Base-by-base conservation (phyloP, 2,329 filamentous ascomycete genomes). In the Exserohilum turcica region DNA sequence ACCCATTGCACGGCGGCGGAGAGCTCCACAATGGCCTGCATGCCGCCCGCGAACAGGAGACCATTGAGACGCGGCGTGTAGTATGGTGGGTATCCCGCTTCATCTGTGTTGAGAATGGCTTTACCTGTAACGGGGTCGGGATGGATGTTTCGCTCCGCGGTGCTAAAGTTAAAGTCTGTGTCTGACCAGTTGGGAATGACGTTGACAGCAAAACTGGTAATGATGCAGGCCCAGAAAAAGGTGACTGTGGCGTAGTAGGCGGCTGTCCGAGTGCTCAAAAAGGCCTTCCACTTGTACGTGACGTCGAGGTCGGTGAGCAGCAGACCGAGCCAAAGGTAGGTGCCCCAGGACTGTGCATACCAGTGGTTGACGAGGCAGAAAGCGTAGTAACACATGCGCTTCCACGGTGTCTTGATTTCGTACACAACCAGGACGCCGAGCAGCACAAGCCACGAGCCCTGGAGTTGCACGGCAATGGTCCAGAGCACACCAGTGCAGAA, bases 401-500 rank as follows among this genome's bases (percentile, higher is more conserved):
- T 81, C 75, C 74, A 78, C 0, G 76, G 73, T 0, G 65, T 77
- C 57, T 77, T 78, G 64, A 79, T 74, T 46, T 80, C 77, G 32
- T 71, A 72, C 28, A 80, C 70, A 18, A 81, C 66, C 24, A 81
- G 71, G 5, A 72, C 70, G 18, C 71, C 77, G 8, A 77, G 63
- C 2, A 81, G 63, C 2, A 76, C 72, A n/a, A 76, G 66, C 74
- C 78, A 80, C 2, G 77, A 72, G 32, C 76, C 78, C 59, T 80
- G 79, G 1, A 80, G 68, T 56, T 79, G 77, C 0, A 81, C 77
- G 0, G 79, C 77, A 28, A 81, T 79, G 3, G 78, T 80, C 79
- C 79, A 81, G 1, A 81, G 69, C 5, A 80, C 78, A 63, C 78
- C 78, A 0, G 78, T 79, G 53, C 79, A 80, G 65, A 78, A 80